Evolutionary conservation across 1,284 basidiomycete species (phyloP).

Genomic region (Sphaerobolus stellatus): DNA sequence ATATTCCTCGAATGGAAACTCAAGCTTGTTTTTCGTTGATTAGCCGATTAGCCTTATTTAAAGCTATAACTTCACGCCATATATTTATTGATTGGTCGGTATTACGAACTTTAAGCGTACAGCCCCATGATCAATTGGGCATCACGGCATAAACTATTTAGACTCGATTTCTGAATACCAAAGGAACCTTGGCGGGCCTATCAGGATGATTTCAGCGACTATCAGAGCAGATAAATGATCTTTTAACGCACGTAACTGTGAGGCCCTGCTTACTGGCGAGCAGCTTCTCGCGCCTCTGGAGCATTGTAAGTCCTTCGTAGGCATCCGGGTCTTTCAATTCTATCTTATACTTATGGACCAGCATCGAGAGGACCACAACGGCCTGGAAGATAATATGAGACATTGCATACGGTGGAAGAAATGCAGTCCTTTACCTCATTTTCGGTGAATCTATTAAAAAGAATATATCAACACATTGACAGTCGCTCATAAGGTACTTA

Average conservation of each 20-base stretch:
- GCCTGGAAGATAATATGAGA: background rate
- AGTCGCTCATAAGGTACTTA: background rate
- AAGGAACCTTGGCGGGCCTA: background rate
- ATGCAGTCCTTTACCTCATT: background rate
- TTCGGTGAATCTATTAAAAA: background rate
- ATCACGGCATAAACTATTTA: background rate
- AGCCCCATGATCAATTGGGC: too few species aligned
- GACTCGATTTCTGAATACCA: background rate
- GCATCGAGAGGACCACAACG: conserved; percentile 18
- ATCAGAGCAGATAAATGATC: background rate
- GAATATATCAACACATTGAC: background rate
- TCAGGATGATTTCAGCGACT: background rate
- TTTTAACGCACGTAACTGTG: conserved; percentile 10
- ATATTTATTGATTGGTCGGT: too few species aligned
- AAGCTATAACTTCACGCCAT: too few species aligned
- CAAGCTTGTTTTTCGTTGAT: too few species aligned
- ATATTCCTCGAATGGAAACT: too few species aligned
- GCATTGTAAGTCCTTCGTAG: conserved; percentile 13
- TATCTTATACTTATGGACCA: conserved; percentile 24
- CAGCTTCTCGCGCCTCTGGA: conserved; percentile 14
- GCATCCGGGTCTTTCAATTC: conserved; percentile 17
- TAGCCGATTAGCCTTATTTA: too few species aligned
- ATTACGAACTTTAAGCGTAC: too few species aligned
- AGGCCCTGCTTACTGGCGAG: background rate
- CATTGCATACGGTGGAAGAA: background rate